phyloP scores from a whole-genome alignment of 2,329 filamentous ascomycete species.

The Aspergillus sp. region DNA sequence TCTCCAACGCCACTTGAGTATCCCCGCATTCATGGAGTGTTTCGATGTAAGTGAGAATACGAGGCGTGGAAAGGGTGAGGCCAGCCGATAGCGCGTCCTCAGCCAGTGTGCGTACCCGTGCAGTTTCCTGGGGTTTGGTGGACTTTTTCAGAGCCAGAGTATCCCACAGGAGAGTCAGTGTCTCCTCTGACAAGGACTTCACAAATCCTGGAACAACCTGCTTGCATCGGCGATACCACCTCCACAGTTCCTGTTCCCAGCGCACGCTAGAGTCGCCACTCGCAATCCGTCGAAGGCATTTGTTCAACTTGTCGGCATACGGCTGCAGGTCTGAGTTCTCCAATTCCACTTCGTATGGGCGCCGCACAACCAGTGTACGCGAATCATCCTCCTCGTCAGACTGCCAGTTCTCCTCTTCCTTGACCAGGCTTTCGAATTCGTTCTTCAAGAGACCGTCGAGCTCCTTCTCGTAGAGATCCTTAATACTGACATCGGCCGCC shows the following conservation, averaged over 20 bases:
- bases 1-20: slow-evolving; percentile 60
- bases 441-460: slow-evolving; percentile 44
- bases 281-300: slow-evolving; percentile 35
- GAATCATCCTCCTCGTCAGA: slow-evolving; percentile 22
- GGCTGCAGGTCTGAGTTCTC: slow-evolving; percentile 39
- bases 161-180: slow-evolving; percentile 69
- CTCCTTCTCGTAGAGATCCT: slow-evolving; percentile 45
- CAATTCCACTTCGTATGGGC: slow-evolving; percentile 36
- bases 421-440: slow-evolving; percentile 40
- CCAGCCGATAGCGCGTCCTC: slow-evolving; percentile 67
- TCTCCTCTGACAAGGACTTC: slow-evolving; percentile 59
- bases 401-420: slow-evolving; percentile 42
- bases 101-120: slow-evolving; percentile 63
- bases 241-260: slow-evolving; percentile 48
- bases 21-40: slow-evolving; percentile 66
- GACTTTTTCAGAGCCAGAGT: slow-evolving; percentile 52
- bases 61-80: slow-evolving; percentile 56
- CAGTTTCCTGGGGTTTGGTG: slow-evolving; percentile 53
- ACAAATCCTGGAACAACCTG: slow-evolving; percentile 50
- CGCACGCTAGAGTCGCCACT: slow-evolving; percentile 32
- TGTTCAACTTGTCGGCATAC: slow-evolving; percentile 46
- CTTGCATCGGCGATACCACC: slow-evolving; percentile 54
- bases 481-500: slow-evolving; percentile 29
- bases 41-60: slow-evolving; percentile 69
- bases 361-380: slow-evolving; percentile 19